These are phyloP conservation scores for Saccharum spontaneum DNA, from an alignment of 176 grass and related monocot species.

Conservation along the genomic window DNA sequence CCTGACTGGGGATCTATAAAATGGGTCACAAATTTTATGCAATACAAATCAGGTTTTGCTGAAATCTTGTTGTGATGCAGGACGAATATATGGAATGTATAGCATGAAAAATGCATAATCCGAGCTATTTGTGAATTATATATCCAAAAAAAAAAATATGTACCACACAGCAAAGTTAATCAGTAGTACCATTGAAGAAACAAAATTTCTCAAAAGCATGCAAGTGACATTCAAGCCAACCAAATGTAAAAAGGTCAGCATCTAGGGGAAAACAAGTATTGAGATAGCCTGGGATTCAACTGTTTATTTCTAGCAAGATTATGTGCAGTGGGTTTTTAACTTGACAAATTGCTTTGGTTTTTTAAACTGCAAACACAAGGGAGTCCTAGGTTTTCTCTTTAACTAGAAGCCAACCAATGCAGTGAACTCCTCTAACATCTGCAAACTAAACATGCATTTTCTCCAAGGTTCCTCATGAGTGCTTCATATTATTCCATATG, in stretches of 20 bases:
- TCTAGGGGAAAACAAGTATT: not conserved
- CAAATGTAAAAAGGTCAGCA: slow-evolving; percentile 1
- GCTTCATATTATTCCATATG: slow-evolving; percentile 13
- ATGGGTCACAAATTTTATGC: slow-evolving; percentile 13
- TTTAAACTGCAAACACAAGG: not conserved
- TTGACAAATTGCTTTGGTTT: slow-evolving; percentile 20
- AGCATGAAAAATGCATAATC: not conserved
- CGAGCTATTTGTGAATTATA: not conserved
- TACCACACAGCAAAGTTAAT: not conserved
- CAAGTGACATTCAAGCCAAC: not conserved
- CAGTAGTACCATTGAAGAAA: not conserved
- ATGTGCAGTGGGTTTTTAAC: not conserved
- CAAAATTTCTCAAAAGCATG: slow-evolving; percentile 6
- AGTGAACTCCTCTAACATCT: not conserved
- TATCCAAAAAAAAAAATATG: not conserved
- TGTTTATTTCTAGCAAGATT: slow-evolving; percentile 18
- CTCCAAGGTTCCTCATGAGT: not conserved
- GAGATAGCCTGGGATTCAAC: slow-evolving; percentile 15
- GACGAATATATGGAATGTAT: not conserved
- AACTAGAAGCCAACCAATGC: not conserved
- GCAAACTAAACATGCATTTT: not conserved
- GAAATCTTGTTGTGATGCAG: not conserved
- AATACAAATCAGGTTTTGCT: not conserved
- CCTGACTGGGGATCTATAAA: slow-evolving; percentile 83
- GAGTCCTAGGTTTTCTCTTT: not conserved